Evolutionary conservation across 2,329 filamentous ascomycete genomes (phyloP).

Genomic region (Fusarium sp.): DNA sequence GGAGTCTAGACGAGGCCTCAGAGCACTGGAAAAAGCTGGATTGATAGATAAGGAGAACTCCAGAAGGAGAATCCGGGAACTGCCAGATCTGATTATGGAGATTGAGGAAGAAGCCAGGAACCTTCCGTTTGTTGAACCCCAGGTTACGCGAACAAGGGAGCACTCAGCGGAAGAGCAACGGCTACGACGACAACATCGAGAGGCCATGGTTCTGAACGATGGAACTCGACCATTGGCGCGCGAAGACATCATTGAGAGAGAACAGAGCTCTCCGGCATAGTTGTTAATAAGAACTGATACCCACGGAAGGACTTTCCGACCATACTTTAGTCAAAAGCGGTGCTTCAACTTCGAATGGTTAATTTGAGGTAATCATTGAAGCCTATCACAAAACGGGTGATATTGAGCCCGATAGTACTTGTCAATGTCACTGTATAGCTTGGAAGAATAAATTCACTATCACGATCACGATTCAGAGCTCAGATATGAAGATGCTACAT

Average conservation of each 20-base stretch:
- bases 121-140: constrained; percentile 47
- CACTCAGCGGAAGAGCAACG: constrained; percentile 77
- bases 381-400: too few species aligned
- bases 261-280: constrained; percentile 56
- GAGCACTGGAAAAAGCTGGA: constrained; percentile 64
- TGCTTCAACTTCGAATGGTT: too few species aligned
- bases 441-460: neutral
- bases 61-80: constrained; percentile 47
- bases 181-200: constrained; percentile 80
- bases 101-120: constrained; percentile 48
- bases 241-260: constrained; percentile 82
- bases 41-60: constrained; percentile 57
- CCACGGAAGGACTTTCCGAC: neutral
- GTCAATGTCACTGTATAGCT: neutral
- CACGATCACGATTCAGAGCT: neutral
- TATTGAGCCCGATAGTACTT: too few species aligned
- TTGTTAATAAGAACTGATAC: constrained; percentile 10
- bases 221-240: constrained; percentile 80
- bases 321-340: too few species aligned
- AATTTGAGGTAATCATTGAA: too few species aligned
- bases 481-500: neutral
- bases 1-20: constrained; percentile 64
- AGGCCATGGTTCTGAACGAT: constrained; percentile 92
- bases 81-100: constrained; percentile 54
- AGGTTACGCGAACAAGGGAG: constrained; percentile 57